Evolutionary conservation across 768 basidiomycete genomes (phyloP).

Genomic region (Lyophyllum decastes): DNA sequence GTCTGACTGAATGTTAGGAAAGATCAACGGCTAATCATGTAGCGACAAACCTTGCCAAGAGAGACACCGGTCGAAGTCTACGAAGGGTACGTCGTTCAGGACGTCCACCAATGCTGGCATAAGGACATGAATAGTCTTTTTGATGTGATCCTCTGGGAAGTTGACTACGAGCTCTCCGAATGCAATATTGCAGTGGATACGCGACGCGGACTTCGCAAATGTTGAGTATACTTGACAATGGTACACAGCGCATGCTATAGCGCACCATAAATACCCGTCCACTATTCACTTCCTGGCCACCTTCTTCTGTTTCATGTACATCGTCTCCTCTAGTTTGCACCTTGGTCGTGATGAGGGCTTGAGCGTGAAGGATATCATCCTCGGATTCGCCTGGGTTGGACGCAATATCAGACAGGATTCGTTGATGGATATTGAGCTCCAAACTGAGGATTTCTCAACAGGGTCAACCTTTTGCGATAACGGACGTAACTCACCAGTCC

Average conservation of each 20-base stretch:
- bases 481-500: constrained; percentile 46
- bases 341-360: constrained; percentile 62
- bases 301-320: constrained; percentile 30
- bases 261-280: constrained; percentile 44
- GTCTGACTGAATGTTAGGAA: constrained; percentile 42
- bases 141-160: constrained; percentile 55
- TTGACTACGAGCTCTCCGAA: constrained; percentile 78
- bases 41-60: constrained; percentile 71
- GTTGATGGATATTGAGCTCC: constrained; percentile 77
- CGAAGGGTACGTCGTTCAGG: constrained; percentile 69
- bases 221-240: constrained; percentile 1
- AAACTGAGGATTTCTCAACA: constrained; percentile 44
- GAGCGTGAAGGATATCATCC: constrained; percentile 48
- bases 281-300: constrained; percentile 24
- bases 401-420: constrained; percentile 75
- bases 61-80: constrained; percentile 76
- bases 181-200: constrained; percentile 79
- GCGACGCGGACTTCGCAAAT: constrained; percentile 57
- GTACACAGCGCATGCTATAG: background rate
- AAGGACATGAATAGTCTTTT: constrained; percentile 49
- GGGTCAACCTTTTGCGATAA: background rate
- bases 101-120: constrained; percentile 66
- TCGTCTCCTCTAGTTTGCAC: constrained; percentile 45
- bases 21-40: background rate
- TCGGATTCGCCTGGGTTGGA: constrained; percentile 49